Percentiles rank a stretch among this genome's conserved stretches.
Evolutionary conservation across 129 eudicot genomes (phyloP).

Genomic region (Chrysanthemum seticuspe): DNA sequence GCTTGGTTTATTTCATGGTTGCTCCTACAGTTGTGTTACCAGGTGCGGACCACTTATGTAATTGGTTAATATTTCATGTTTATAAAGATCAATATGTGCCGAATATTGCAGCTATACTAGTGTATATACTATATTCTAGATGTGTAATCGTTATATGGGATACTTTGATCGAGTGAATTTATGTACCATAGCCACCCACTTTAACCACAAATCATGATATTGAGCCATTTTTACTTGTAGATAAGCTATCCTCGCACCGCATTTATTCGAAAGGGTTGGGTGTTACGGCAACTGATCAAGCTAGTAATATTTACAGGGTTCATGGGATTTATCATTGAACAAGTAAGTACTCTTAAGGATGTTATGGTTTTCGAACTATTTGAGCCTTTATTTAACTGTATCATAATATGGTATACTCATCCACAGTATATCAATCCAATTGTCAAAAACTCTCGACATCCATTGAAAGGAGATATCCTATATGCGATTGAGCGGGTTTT

Average conservation of each 20-base stretch:
- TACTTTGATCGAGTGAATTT: neutral
- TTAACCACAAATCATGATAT: neutral
- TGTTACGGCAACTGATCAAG: constrained; percentile 81
- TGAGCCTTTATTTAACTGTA: neutral
- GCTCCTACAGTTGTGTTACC: constrained; percentile 98
- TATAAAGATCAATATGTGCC: neutral
- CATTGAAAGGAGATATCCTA: constrained; percentile 79
- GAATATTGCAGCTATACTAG: neutral
- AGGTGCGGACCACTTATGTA: constrained; percentile 41
- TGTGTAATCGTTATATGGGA: no score
- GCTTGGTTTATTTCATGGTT: constrained; percentile 90
- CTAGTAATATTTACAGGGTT: constrained; percentile 87
- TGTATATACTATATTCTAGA: no score
- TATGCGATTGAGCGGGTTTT: constrained; percentile 94
- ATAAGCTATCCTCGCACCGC: constrained; percentile 85
- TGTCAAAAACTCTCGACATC: constrained; percentile 89
- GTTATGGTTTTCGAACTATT: neutral
- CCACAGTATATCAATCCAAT: constrained; percentile 92
- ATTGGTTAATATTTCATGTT: constrained; percentile 7
- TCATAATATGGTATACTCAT: constrained; percentile 16
- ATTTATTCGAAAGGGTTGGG: constrained; percentile 89
- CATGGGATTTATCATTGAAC: constrained; percentile 93
- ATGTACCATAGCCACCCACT: no score
- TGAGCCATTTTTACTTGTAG: constrained; percentile 43
- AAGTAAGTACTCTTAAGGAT: constrained; percentile 41